Base-by-base conservation (phyloP, 2,329 filamentous ascomycete species). In the Macrophomina pseudophaseolina region DNA sequence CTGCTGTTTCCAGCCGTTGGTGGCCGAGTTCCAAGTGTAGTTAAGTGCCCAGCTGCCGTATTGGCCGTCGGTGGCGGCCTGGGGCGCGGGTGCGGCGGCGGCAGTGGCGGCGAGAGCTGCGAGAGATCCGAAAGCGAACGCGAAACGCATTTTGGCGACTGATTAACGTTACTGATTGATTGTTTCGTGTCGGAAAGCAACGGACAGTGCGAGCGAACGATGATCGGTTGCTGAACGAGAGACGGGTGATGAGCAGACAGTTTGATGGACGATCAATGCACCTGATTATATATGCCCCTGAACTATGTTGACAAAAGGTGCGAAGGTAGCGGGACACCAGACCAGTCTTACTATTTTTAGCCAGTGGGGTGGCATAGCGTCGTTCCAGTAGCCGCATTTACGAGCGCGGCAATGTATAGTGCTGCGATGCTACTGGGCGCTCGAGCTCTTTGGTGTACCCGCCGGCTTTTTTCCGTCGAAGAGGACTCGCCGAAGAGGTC, bases 41-140 rank as follows among this genome's bases (percentile, higher is more conserved):
- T 49, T 14, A 30, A 62, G 28, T 2, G 58, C 58, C 58, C 58
- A 62, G 58, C 58, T 62, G 42, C 58, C 58, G 42, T 62, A 62
- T 42, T 49, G 42, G 44, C 58, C 49, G 58, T 32, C 44, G 28
- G 56, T 28, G 42, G 56, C 56, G 11, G 30, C 32, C 14, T 32
- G 28, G 38, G 42, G 56, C 8, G 56, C 53, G 44, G 42, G 42
- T 35, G 51, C 58, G 58, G 58, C 42, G 6, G 58, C 58, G 30
- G 44, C 58, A 23, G 44, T 49, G 30, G 42, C 58, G 42, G 42
- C 40, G 16, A 48, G 14, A 42, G 42, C 58, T 18, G 58, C 42
- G 44, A 62, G 42, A 32, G 56, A 46, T 4, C 38, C 40, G 54
- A 59, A 5, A 5, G 56, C 42, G 30, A 28, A 16, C 7, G 30